Base-by-base conservation (phyloP, 345 rosid genomes). In the Lepidium aucheri region DNA sequence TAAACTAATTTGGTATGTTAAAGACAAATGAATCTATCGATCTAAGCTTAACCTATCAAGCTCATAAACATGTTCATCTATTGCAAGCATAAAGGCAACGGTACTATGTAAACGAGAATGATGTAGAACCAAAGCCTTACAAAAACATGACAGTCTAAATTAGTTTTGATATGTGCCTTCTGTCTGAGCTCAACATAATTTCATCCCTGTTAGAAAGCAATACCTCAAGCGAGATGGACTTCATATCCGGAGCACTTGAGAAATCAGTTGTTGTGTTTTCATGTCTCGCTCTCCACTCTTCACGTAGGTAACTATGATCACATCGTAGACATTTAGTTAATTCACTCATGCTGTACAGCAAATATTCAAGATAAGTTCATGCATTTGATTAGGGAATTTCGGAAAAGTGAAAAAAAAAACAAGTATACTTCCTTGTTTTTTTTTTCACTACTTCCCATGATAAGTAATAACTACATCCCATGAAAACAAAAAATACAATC, bases 251-350 rank as follows among this genome's bases (percentile, higher is more conserved):
- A 79, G 83, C 77, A 44, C 76, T 84, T 42, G 81, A 70, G 68
- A 82, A 46, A 35, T 83, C 83, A 53, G 72, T 84, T 8, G 78
- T 72, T 51, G 76, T 30, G 12, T 79, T 79, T 41, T 67, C 75
- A 47, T 89, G 82, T 81, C 86, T 94, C 73, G 79, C 82, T 76
- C 83, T 86, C 97, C 96, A 94, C 79, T 94, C 97, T 80, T 94
- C 96, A 77, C 69, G 76, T 60, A 94, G 77, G 73, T 94, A 94
- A 66, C 99, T 94, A 80, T 34, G 57, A 77, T 65, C 67, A 63
- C 78, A 67, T 42, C 35, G 41, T 20, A 22, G 18, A 11, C 39
- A 69, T 24, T 33, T 51, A 38, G 30, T 45, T 49, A 16, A 47
- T 42, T 64, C 30, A 43, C 54, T 61, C 24, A 50, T 30, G 34